Evolutionary conservation across 768 basidiomycete genomes (phyloP).

Genomic region (Amanita pallidorosea): DNA sequence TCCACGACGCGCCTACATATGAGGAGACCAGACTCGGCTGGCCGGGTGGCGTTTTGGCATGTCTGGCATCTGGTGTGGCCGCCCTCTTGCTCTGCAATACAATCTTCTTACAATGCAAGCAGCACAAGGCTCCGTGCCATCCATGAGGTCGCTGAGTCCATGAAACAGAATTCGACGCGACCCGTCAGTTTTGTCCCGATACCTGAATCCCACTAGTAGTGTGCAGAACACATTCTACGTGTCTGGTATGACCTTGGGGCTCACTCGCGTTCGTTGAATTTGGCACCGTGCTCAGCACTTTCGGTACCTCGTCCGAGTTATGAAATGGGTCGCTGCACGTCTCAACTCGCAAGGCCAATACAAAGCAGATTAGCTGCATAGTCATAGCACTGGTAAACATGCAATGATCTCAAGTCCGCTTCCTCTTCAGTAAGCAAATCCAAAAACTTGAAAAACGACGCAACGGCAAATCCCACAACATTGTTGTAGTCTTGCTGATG

Average conservation of each 20-base stretch:
- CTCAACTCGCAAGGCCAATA: too few relatives aligned
- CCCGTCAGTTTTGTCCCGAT: neutral
- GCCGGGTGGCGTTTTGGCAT: constrained; percentile 29
- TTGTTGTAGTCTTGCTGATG: too few relatives aligned
- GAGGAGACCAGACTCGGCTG: constrained; percentile 20
- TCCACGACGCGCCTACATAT: too few relatives aligned
- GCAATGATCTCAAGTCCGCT: too few relatives aligned
- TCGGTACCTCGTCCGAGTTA: constrained; percentile 21
- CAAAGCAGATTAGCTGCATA: too few relatives aligned
- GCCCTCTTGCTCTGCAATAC: neutral
- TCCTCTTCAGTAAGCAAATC: too few relatives aligned
- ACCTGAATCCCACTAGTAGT: constrained; percentile 7
- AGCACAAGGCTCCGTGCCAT: neutral
- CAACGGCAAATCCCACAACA: too few relatives aligned
- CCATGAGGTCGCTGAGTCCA: neutral
- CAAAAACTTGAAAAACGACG: too few relatives aligned
- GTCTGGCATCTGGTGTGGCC: constrained; percentile 16
- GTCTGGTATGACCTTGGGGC: constrained; percentile 27
- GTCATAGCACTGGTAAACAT: too few relatives aligned
- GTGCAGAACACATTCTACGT: constrained; percentile 13
- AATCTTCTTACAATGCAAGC: neutral
- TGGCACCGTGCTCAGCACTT: constrained; percentile 28
- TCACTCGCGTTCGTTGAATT: constrained; percentile 30
- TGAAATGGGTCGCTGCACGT: constrained; percentile 11
- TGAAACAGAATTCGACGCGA: neutral